phyloP scores from a whole-genome alignment of 2,329 filamentous ascomycete species.

The Emericellopsis atlantica region DNA sequence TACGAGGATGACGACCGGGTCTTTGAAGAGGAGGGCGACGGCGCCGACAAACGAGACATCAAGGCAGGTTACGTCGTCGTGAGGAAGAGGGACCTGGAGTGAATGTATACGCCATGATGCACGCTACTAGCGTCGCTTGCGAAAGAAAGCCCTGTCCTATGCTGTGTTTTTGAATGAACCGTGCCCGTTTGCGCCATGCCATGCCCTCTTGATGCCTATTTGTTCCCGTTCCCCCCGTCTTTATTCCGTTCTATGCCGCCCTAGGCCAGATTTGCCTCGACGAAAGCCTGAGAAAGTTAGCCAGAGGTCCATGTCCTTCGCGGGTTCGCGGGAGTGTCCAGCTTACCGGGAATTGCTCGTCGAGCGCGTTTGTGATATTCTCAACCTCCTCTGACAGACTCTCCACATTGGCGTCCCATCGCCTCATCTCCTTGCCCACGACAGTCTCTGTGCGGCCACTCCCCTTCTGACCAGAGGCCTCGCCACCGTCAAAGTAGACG shows the following conservation, averaged over 20 bases:
- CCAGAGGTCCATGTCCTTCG: slow-evolving; percentile 4
- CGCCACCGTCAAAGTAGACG: slow-evolving; percentile 73
- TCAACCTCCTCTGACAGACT: slow-evolving; percentile 82
- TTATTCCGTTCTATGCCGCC: too few species aligned
- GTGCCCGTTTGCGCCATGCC: not conserved
- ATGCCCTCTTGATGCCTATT: not conserved
- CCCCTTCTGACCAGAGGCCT: slow-evolving; percentile 56
- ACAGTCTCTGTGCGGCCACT: slow-evolving; percentile 51
- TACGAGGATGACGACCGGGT: not conserved
- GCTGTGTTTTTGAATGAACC: too few species aligned
- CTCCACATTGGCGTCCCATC: slow-evolving; percentile 85
- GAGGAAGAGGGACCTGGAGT: slow-evolving; percentile 37
- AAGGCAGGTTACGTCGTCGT: slow-evolving; percentile 42
- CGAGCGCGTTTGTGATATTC: slow-evolving; percentile 68
- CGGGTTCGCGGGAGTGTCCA: not conserved
- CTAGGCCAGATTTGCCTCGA: slow-evolving; percentile 33
- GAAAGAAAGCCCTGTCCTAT: not conserved
- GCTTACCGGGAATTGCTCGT: slow-evolving; percentile 62
- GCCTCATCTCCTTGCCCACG: slow-evolving; percentile 59
- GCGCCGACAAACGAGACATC: slow-evolving; percentile 23
- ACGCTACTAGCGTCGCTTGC: too few species aligned
- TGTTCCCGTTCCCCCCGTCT: too few species aligned
- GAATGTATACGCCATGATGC: slow-evolving; percentile 4
- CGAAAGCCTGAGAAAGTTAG: slow-evolving; percentile 33
- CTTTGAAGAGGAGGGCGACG: slow-evolving; percentile 37